Evolutionary conservation across 2,329 filamentous ascomycete species (phyloP).

Genomic region (Ceratocystis huliohia): DNA sequence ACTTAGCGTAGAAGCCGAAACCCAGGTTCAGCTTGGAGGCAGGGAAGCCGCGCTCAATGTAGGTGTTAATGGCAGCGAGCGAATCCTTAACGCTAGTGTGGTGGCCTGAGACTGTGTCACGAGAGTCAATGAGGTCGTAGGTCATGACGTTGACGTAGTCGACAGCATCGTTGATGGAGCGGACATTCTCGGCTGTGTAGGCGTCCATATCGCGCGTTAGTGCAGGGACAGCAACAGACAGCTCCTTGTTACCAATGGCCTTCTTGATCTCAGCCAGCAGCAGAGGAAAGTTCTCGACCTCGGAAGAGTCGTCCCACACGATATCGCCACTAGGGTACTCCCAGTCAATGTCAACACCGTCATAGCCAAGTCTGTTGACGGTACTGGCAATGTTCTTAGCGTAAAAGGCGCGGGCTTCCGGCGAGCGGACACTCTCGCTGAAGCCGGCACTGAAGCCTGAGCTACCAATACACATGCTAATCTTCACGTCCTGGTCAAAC

Average conservation of each 20-base stretch:
- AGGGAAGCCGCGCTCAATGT: slow-evolving; percentile 42
- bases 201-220: slow-evolving; percentile 53
- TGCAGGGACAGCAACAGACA: slow-evolving; percentile 56
- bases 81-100: slow-evolving; percentile 49
- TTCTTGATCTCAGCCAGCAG: no score
- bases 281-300: no score
- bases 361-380: slow-evolving; percentile 43
- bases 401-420: slow-evolving; percentile 42
- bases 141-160: slow-evolving; percentile 59
- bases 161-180: slow-evolving; percentile 45
- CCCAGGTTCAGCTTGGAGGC: slow-evolving; percentile 46
- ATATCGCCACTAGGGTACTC: no score
- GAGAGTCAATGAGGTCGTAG: slow-evolving; percentile 58
- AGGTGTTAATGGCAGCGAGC: slow-evolving; percentile 42
- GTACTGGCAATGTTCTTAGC: slow-evolving; percentile 51
- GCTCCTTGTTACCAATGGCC: slow-evolving; percentile 42
- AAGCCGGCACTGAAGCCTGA: slow-evolving; percentile 61
- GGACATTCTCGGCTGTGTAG: slow-evolving; percentile 45
- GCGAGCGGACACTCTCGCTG: slow-evolving; percentile 40
- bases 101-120: slow-evolving; percentile 50
- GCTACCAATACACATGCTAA: slow-evolving; percentile 60
- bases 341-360: no score
- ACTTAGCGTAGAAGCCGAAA: slow-evolving; percentile 55
- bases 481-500: slow-evolving; percentile 42
- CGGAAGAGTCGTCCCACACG: no score